These are phyloP conservation scores for Arachis monticola DNA, from an alignment of 331 rosid species.

Conservation along the genomic window DNA sequence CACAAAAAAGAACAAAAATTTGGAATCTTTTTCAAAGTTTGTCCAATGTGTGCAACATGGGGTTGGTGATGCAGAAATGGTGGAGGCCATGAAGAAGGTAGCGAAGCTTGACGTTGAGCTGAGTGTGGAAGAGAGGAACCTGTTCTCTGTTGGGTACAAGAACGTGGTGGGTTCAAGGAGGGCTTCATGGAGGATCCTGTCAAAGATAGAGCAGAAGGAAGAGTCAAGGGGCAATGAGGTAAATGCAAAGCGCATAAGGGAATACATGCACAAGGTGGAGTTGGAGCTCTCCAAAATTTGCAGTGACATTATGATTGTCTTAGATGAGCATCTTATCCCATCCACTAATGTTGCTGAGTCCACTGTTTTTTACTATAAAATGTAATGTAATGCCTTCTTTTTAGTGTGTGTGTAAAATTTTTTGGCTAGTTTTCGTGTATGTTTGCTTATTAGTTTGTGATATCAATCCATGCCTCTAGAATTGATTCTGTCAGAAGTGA, in stretches of 20 bases:
- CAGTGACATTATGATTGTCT: conserved; percentile 57
- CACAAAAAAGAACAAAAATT: neutral
- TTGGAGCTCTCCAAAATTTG: conserved; percentile 62
- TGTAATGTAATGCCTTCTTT: conserved; percentile 34
- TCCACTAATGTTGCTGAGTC: conserved; percentile 59
- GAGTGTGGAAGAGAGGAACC: conserved; percentile 70
- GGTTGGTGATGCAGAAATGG: conserved; percentile 57
- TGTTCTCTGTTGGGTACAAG: conserved; percentile 73
- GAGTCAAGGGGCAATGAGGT: conserved; percentile 60
- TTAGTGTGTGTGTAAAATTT: too few relatives aligned
- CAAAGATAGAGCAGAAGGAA: conserved; percentile 73
- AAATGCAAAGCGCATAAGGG: conserved; percentile 54
- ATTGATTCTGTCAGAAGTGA: too few relatives aligned
- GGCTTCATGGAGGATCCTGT: conserved; percentile 73
- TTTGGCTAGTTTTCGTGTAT: too few relatives aligned
- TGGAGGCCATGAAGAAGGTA: conserved; percentile 59
- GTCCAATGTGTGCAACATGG: neutral
- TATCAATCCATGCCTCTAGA: too few relatives aligned
- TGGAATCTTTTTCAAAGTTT: neutral
- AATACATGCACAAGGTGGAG: conserved; percentile 60
- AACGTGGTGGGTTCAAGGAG: conserved; percentile 67
- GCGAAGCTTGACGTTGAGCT: conserved; percentile 54
- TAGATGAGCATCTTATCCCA: conserved; percentile 66
- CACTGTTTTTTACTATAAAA: conserved; percentile 67
- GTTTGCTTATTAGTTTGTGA: neutral